These are phyloP conservation scores for Drosera capensis DNA, from an alignment of 148 eudicot species.

Conservation along the genomic window DNA sequence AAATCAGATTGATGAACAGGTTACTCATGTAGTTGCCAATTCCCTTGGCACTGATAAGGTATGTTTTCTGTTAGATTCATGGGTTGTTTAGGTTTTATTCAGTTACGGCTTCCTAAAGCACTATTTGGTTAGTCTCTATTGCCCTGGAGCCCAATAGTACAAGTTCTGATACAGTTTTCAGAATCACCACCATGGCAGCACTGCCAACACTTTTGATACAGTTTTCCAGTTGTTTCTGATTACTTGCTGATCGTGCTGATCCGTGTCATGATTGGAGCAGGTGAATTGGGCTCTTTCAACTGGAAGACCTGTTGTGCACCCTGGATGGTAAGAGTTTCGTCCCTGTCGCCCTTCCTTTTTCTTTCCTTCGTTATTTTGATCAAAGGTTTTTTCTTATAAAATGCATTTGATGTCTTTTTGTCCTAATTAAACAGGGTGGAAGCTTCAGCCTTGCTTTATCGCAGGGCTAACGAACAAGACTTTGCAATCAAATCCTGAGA, in stretches of 20 bases:
- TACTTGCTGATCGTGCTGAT: background rate
- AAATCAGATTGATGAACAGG: slow-evolving; percentile 77
- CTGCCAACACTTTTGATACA: no score
- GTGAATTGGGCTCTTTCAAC: slow-evolving; percentile 88
- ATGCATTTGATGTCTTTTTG: slow-evolving; percentile 6
- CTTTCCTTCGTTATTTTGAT: no score
- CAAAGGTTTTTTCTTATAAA: background rate
- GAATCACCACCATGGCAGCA: no score
- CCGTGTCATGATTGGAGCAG: slow-evolving; percentile 19
- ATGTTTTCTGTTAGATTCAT: slow-evolving; percentile 1
- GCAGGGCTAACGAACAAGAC: slow-evolving; percentile 86
- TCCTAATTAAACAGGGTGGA: slow-evolving; percentile 63
- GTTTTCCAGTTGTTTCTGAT: no score
- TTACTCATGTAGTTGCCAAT: slow-evolving; percentile 93
- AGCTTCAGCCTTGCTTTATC: slow-evolving; percentile 91
- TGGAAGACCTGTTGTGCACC: slow-evolving; percentile 84
- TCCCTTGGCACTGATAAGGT: slow-evolving; percentile 95
- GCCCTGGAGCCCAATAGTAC: no score
- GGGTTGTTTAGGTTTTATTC: background rate
- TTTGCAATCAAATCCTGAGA: slow-evolving; percentile 75
- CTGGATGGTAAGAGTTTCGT: slow-evolving; percentile 67
- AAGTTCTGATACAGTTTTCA: no score
- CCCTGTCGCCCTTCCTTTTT: slow-evolving; percentile 3
- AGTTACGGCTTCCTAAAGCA: background rate
- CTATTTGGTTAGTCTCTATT: background rate